Base-by-base conservation (phyloP, 2,329 filamentous ascomycete species). In the Cladosporium velox region DNA sequence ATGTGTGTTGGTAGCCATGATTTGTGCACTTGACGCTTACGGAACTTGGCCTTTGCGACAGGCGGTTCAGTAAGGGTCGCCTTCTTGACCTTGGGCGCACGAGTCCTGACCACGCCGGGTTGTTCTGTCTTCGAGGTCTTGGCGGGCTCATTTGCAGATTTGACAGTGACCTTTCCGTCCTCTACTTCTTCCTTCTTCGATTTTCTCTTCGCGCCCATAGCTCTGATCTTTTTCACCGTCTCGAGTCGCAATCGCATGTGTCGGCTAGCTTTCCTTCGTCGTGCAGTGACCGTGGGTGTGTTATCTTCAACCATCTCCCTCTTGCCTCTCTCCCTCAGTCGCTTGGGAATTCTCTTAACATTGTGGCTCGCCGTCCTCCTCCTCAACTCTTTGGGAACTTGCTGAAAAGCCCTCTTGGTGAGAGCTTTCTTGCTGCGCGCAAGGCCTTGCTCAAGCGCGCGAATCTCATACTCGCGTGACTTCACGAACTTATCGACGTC, bases 1-100 rank as follows among this genome's bases (percentile, higher is more conserved):
- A 96, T 80, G 77, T 99, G 95, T 7, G 95, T 98, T 0, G 95
- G 95, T 18, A 99, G 83, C 92, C 94, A 97, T 2, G 91, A 93
- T 82, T 98, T 98, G 77, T 91, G 85, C 55, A 90, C 81, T 76
- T 98, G 94, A 35, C 95, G 88, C 79, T 92, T 95, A 70, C 90
- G 88, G 76, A 92, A 98, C 73, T 90, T 93, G 26, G 85, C 86
- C 54, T 84, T 85, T 1, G 87, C 88, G 77, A 76, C 82, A 5
- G 82, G 81, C 5, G 88, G 85, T n/a, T 86, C 83, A 64, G 91
- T 91, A 60, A 93, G 84, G 63, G 81, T 82, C 72, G 92, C 88
- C 71, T 88, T 87, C 76, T 89, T 89, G 70, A 91, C 87, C 77
- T 91, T 92, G 1, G 90, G 87, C 49, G 84, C 82, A 12, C 76